Evolutionary conservation across 768 basidiomycete genomes (phyloP).

Genomic region (Naematelia encephala): DNA sequence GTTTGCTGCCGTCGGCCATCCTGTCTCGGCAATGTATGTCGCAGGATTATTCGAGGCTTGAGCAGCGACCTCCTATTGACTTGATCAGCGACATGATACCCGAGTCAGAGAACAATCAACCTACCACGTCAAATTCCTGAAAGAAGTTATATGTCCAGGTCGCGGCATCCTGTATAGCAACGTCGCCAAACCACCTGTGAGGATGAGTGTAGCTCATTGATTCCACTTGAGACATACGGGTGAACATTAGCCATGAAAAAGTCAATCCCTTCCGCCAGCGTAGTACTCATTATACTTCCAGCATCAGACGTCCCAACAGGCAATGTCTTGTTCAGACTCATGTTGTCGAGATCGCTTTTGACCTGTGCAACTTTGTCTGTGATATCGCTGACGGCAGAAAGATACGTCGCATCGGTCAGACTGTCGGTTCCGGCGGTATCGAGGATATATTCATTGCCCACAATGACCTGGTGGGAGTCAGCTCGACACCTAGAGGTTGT

Average conservation of each 20-base stretch:
- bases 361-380: slow-evolving; percentile 58
- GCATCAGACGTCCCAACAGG: slow-evolving; percentile 80
- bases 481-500: background rate
- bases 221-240: slow-evolving; percentile 52
- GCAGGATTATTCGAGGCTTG: slow-evolving; percentile 65
- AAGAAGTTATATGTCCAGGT: slow-evolving; percentile 82
- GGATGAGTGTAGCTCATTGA: background rate
- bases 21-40: slow-evolving; percentile 91
- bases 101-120: slow-evolving; percentile 4
- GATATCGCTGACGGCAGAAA: slow-evolving; percentile 61
- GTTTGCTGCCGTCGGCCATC: slow-evolving; percentile 52
- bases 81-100: slow-evolving; percentile 9
- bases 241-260: slow-evolving; percentile 76
- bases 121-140: slow-evolving; percentile 60
- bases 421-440: slow-evolving; percentile 53
- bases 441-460: slow-evolving; percentile 88
- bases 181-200: slow-evolving; percentile 76
- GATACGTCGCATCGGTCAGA: slow-evolving; percentile 33
- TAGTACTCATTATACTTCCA: slow-evolving; percentile 74
- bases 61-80: slow-evolving; percentile 53
- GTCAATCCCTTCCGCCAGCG: slow-evolving; percentile 57
- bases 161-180: slow-evolving; percentile 64
- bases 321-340: slow-evolving; percentile 63
- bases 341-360: slow-evolving; percentile 53
- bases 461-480: slow-evolving; percentile 57